Evolutionary conservation across 2,329 filamentous ascomycete species (phyloP).

Genomic region (Diaporthe ampelina): DNA sequence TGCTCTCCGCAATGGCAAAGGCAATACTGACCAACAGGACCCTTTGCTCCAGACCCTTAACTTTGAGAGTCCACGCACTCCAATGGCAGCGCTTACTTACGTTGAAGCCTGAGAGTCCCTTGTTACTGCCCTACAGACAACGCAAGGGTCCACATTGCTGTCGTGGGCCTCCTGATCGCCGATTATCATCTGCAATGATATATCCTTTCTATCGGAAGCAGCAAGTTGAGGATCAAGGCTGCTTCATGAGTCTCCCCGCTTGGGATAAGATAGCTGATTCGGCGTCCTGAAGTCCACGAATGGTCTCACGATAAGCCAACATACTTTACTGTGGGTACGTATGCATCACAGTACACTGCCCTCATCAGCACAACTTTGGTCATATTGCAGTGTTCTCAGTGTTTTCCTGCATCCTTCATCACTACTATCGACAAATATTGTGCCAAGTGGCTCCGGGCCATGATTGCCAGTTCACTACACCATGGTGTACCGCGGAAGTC

Average conservation of each 20-base stretch:
- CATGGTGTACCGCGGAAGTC: constrained; percentile 6
- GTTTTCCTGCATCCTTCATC: background rate
- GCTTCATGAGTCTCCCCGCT: background rate
- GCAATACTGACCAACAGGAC: background rate
- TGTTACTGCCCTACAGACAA: background rate
- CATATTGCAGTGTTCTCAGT: background rate
- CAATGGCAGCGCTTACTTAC: background rate
- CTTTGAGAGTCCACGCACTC: background rate
- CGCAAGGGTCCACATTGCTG: constrained; percentile 1
- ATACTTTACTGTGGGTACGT: background rate
- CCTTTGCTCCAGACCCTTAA: background rate
- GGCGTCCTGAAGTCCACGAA: background rate
- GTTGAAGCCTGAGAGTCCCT: background rate
- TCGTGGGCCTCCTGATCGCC: background rate
- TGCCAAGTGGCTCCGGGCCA: no score
- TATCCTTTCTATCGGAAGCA: constrained; percentile 15
- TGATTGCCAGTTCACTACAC: background rate
- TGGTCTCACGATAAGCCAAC: background rate
- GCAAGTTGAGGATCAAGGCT: background rate
- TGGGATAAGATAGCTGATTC: background rate
- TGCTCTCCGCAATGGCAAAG: background rate
- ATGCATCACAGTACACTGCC: background rate
- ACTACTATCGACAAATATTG: background rate
- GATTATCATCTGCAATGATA: background rate
- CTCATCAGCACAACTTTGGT: background rate